These are phyloP conservation scores for Trichoderma koningii DNA, from an alignment of 2,329 filamentous ascomycete genomes.

Conservation along the genomic window DNA sequence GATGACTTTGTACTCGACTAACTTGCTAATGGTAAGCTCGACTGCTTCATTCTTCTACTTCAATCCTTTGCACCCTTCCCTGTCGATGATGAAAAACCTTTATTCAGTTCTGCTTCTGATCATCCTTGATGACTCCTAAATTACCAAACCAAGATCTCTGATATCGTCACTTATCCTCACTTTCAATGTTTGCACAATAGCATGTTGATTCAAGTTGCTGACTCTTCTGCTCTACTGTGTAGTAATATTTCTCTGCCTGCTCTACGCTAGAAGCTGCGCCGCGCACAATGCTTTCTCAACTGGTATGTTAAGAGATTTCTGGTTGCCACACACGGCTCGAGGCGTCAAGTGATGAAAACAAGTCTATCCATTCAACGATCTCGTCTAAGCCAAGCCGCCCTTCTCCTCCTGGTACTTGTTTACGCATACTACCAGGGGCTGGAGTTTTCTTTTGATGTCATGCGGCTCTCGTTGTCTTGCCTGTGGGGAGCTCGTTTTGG, in stretches of 20 bases:
- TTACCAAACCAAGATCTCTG: conserved; percentile 67
- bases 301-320: conserved; percentile 7
- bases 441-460: conserved; percentile 64
- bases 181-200: neutral
- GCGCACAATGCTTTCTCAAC: neutral
- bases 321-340: conserved; percentile 29
- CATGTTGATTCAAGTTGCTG: conserved; percentile 4
- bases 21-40: conserved; percentile 15
- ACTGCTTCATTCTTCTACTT: neutral
- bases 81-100: conserved; percentile 63
- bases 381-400: conserved; percentile 68
- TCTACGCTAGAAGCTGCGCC: neutral
- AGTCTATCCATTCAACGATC: conserved; percentile 77
- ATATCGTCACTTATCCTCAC: conserved; percentile 36
- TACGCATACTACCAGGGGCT: conserved; percentile 66
- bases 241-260: neutral
- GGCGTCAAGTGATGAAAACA: conserved; percentile 43
- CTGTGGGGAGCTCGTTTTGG: conserved; percentile 59
- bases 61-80: neutral
- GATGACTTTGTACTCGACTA: neutral
- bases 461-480: conserved; percentile 60
- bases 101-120: conserved; percentile 79
- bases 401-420: conserved; percentile 65
- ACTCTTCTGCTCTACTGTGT: conserved; percentile 14
- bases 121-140: conserved; percentile 62